Conservation (phyloP, 2,329 filamentous ascomycete species). For the Pyricularia grisea region DNA sequence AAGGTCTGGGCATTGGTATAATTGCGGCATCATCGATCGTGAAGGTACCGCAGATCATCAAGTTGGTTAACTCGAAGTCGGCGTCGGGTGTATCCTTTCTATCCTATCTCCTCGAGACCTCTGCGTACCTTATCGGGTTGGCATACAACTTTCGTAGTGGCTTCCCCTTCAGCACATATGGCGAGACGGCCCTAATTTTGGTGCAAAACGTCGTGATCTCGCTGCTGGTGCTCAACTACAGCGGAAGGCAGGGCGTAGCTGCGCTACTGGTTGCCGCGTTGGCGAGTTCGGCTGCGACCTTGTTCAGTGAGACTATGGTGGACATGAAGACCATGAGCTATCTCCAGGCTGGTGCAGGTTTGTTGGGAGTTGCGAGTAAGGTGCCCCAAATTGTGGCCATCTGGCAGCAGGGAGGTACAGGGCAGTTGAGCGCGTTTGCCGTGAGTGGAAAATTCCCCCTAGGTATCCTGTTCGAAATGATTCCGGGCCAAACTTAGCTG, state of each 20-base stretch:
- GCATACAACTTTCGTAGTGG: constrained; percentile 86
- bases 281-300: constrained; percentile 55
- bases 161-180: constrained; percentile 94
- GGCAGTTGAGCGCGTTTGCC: constrained; percentile 92
- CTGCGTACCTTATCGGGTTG: constrained; percentile 77
- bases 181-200: constrained; percentile 87
- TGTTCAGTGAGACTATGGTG: constrained; percentile 60
- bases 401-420: constrained; percentile 76
- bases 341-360: constrained; percentile 76
- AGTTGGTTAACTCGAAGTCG: constrained; percentile 73
- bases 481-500: neutral
- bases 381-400: constrained; percentile 87
- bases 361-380: constrained; percentile 81
- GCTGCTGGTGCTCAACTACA: constrained; percentile 77
- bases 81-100: constrained; percentile 80
- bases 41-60: constrained; percentile 95
- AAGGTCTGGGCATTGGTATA: constrained; percentile 88
- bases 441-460: constrained; percentile 31
- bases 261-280: constrained; percentile 72
- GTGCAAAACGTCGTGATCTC: constrained; percentile 88
- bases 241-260: constrained; percentile 56
- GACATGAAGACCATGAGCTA: constrained; percentile 59
- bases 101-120: constrained; percentile 86
- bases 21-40: constrained; percentile 83
- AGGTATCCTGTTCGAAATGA: neutral